Conservation (phyloP, 139 green algal genomes). For the Eudorina sp. region DNA sequence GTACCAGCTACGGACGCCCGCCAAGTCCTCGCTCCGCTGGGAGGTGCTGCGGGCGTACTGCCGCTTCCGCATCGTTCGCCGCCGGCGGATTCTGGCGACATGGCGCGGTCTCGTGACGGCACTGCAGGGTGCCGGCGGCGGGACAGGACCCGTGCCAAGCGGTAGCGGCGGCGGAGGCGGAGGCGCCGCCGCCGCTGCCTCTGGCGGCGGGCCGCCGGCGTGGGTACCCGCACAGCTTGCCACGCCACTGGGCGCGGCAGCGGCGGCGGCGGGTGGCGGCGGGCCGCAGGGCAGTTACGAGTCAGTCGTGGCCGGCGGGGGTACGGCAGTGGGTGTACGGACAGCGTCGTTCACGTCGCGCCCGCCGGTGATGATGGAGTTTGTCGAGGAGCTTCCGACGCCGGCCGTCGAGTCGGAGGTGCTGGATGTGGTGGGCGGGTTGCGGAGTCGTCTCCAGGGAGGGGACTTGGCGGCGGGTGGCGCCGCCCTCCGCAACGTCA, state of each 20-base stretch:
- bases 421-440: too few species aligned
- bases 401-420: too few species aligned
- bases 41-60: slow-evolving; percentile 20
- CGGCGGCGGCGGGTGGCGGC: neutral
- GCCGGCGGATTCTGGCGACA: neutral
- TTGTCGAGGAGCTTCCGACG: slow-evolving; percentile 35
- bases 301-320: neutral
- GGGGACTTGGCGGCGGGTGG: too few species aligned
- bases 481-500: neutral
- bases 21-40: neutral
- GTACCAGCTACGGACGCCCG: too few species aligned
- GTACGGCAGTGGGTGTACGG: neutral
- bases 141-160: neutral
- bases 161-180: neutral
- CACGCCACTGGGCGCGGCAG: neutral
- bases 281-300: neutral
- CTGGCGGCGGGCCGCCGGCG: neutral
- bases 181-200: neutral
- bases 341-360: slow-evolving; percentile 24
- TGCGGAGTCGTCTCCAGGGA: too few species aligned
- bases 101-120: neutral
- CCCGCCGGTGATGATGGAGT: slow-evolving; percentile 35
- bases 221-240: neutral
- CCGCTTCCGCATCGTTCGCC: neutral
- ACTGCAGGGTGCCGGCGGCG: neutral